Evolutionary conservation across 2,329 filamentous ascomycete species (phyloP).

Genomic region (Dactylella cylindrospora): DNA sequence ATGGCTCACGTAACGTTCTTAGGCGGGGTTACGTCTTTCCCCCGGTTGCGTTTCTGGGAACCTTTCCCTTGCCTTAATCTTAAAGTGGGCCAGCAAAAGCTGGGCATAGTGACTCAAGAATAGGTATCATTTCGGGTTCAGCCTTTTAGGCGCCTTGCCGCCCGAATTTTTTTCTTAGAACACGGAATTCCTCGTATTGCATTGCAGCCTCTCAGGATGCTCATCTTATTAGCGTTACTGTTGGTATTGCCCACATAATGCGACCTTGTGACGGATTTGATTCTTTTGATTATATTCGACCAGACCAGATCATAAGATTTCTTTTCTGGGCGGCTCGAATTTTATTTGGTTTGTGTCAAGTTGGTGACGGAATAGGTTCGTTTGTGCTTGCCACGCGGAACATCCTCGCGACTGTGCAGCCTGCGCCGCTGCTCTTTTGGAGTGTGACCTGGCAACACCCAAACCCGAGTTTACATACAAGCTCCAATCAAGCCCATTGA

Average conservation of each 20-base stretch:
- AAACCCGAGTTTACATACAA: neutral
- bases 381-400: conserved; percentile 19
- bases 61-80: conserved; percentile 2
- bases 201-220: conserved; percentile 22
- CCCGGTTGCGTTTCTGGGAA: conserved; percentile 23
- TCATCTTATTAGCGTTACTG: neutral
- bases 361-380: neutral
- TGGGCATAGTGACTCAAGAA: conserved; percentile 16
- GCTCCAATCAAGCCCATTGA: too few relatives aligned
- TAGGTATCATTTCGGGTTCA: conserved; percentile 7
- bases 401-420: conserved; percentile 6
- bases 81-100: conserved; percentile 7
- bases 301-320: too few relatives aligned
- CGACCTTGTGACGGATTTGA: too few relatives aligned
- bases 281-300: too few relatives aligned
- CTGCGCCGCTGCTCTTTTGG: neutral
- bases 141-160: conserved; percentile 36
- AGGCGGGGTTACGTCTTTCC: conserved; percentile 10
- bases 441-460: neutral
- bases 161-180: neutral
- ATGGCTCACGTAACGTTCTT: too few relatives aligned
- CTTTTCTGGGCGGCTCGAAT: neutral
- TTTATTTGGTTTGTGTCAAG: neutral
- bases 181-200: conserved; percentile 1
- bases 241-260: too few relatives aligned